phyloP scores from a whole-genome alignment of 306 rosid genomes.

The Canavalia gladiata region DNA sequence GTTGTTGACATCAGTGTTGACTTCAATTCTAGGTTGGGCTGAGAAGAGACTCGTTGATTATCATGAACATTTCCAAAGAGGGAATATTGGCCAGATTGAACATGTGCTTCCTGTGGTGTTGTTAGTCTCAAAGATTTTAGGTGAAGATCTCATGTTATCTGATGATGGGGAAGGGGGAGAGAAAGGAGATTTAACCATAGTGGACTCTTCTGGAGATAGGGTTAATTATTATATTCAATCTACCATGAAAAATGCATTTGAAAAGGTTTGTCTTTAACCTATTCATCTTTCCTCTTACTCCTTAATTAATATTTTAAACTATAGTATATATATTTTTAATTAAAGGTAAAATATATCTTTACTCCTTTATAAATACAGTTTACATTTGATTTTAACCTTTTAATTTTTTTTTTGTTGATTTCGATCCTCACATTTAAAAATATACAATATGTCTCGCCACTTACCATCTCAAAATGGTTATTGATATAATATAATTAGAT shows the following conservation, averaged over 20 bases:
- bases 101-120: conserved; percentile 81
- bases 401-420: no score
- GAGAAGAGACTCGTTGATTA: conserved; percentile 77
- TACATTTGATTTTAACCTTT: no score
- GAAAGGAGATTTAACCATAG: conserved; percentile 61
- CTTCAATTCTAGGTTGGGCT: conserved; percentile 79
- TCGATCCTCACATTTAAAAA: no score
- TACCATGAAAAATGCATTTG: conserved; percentile 71
- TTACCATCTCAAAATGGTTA: no score
- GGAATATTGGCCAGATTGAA: conserved; percentile 73
- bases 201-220: conserved; percentile 73
- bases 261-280: conserved; percentile 60
- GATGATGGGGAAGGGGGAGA: conserved; percentile 64
- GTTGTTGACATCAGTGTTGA: conserved; percentile 71
- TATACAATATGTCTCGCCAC: no score
- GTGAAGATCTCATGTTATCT: conserved; percentile 71
- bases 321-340: background rate
- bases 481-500: no score
- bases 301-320: background rate
- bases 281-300: background rate
- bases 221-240: conserved; percentile 74
- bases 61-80: conserved; percentile 81
- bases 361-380: no score
- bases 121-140: conserved; percentile 73
- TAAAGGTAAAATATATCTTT: no score